Evolutionary conservation across 2,329 filamentous ascomycete species (phyloP).

Genomic region (Ophiostoma angusticollis): DNA sequence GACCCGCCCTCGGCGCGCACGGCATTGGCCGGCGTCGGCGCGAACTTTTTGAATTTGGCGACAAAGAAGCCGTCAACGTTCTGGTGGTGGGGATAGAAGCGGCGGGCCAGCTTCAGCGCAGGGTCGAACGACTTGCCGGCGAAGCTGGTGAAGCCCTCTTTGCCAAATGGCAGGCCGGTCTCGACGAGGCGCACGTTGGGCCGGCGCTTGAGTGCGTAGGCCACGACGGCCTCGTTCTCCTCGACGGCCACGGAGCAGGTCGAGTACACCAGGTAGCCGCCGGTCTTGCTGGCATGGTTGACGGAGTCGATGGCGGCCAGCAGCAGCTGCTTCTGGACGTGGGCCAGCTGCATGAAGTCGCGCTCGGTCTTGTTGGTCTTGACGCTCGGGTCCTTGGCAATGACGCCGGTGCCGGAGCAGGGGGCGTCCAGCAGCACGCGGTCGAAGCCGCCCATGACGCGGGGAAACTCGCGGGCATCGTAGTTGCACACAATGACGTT

Average conservation of each 20-base stretch:
- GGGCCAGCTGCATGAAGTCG: constrained; percentile 86
- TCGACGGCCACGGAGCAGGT: constrained; percentile 46
- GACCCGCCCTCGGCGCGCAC: constrained; percentile 21
- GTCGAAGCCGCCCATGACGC: constrained; percentile 91
- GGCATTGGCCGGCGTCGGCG: constrained; percentile 54
- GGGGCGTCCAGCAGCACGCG: constrained; percentile 87
- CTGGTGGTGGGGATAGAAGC: constrained; percentile 79
- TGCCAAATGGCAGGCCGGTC: constrained; percentile 79
- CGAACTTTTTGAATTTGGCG: constrained; percentile 90
- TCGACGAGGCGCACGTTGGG: constrained; percentile 92
- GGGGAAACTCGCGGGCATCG: constrained; percentile 86
- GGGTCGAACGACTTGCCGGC: constrained; percentile 86
- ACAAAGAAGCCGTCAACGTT: constrained; percentile 88
- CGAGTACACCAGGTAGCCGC: constrained; percentile 91
- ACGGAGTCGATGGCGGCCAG: constrained; percentile 89
- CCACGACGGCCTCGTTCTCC: constrained; percentile 72
- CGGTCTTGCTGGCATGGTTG: constrained; percentile 90
- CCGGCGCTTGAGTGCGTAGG: constrained; percentile 81
- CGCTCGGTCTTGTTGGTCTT: constrained; percentile 97
- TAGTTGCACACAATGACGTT: constrained; percentile 95
- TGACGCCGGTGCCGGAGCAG: constrained; percentile 93
- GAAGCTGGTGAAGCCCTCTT: constrained; percentile 82
- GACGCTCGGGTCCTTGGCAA: constrained; percentile 89
- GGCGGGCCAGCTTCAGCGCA: constrained; percentile 66
- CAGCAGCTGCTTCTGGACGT: constrained; percentile 88